Conservation (phyloP, 2,329 filamentous ascomycete species). For the Colletotrichum lupini region DNA sequence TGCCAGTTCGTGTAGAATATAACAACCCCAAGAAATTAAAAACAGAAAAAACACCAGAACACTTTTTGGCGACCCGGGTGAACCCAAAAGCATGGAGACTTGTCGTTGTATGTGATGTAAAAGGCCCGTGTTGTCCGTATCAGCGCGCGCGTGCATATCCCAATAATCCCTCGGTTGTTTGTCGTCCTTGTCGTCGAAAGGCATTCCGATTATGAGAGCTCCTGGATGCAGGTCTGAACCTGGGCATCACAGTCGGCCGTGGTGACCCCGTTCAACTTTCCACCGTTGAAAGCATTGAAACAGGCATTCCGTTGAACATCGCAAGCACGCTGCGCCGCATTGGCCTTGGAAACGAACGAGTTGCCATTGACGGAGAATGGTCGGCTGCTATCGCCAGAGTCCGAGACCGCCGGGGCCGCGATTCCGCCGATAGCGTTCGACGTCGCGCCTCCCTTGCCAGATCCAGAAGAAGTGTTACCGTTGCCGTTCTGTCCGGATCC, state of each 20-base stretch:
- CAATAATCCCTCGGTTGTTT: constrained; percentile 3
- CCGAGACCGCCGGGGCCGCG: constrained; percentile 59
- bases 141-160: background rate
- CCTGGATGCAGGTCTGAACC: constrained; percentile 54
- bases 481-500: constrained; percentile 28
- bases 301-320: constrained; percentile 73
- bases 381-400: constrained; percentile 59
- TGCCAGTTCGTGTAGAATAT: background rate
- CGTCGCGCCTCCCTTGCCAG: constrained; percentile 42
- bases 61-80: constrained; percentile 2
- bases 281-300: constrained; percentile 65
- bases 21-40: constrained; percentile 22
- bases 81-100: background rate
- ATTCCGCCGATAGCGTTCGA: constrained; percentile 60
- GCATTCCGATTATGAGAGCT: constrained; percentile 42
- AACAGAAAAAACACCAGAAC: constrained; percentile 15
- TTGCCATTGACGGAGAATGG: constrained; percentile 67
- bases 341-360: constrained; percentile 66
- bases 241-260: constrained; percentile 67
- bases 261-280: constrained; percentile 51
- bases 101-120: constrained; percentile 4
- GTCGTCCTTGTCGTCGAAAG: constrained; percentile 17
- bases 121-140: background rate
- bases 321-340: constrained; percentile 70
- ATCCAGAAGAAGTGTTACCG: constrained; percentile 26